phyloP scores from a whole-genome alignment of 192 early-diverging fungal genomes.

The Backusella australiensis region DNA sequence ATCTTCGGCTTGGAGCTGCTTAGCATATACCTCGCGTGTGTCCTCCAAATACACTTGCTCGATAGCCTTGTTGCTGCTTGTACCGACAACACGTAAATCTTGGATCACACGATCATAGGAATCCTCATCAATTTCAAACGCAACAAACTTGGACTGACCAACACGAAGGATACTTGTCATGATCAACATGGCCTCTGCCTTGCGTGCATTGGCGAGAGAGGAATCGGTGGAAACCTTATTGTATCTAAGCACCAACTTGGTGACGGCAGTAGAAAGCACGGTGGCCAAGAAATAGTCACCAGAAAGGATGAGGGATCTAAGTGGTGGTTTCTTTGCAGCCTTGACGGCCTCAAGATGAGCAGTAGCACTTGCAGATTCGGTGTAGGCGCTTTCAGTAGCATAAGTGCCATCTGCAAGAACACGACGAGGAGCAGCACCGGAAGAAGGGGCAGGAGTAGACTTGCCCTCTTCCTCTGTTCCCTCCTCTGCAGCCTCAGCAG shows the following conservation, averaged over 20 bases:
- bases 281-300: conserved; percentile 93
- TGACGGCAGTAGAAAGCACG: conserved; percentile 85
- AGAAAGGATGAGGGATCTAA: conserved; percentile 80
- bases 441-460: conserved; percentile 8
- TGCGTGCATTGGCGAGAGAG: conserved; percentile 68
- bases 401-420: conserved; percentile 97
- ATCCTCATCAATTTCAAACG: conserved; percentile 95
- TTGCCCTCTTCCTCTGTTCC: conserved; percentile 23
- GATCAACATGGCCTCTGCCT: conserved; percentile 98
- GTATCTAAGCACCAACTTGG: conserved; percentile 88
- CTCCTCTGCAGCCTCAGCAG: conserved; percentile 56
- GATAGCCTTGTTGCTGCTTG: conserved; percentile 52
- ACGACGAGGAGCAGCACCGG: conserved; percentile 59
- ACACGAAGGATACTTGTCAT: conserved; percentile 94
- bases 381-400: conserved; percentile 91
- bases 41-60: conserved; percentile 57
- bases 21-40: conserved; percentile 58
- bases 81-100: conserved; percentile 77
- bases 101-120: conserved; percentile 89
- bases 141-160: conserved; percentile 84
- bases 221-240: conserved; percentile 48
- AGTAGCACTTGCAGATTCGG: conserved; percentile 47
- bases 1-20: conserved; percentile 70
- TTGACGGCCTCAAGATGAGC: conserved; percentile 49
- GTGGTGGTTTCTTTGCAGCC: conserved; percentile 65